These are phyloP conservation scores for Musa schizocarpa DNA, from an alignment of 176 grass and related monocot genomes.

Conservation along the genomic window DNA sequence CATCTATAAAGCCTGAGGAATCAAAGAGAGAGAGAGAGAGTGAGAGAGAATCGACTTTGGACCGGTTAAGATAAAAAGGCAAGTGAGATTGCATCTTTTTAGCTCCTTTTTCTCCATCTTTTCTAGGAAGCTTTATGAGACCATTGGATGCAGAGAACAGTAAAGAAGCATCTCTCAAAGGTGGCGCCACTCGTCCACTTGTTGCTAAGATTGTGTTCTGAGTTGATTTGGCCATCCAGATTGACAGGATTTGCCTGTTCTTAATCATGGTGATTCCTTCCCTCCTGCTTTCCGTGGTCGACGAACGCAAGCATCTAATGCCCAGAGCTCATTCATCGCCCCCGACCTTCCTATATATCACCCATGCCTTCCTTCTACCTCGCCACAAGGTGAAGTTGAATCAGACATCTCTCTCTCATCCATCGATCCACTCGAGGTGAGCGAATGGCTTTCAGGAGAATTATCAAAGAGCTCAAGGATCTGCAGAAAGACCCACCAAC, in stretches of 20 bases:
- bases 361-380: not conserved
- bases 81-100: not conserved
- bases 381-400: not conserved
- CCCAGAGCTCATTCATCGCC: constrained; percentile 8
- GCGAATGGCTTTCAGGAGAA: constrained; percentile 59
- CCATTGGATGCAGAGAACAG: not conserved
- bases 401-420: not conserved
- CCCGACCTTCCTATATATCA: constrained; percentile 14
- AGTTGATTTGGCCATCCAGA: too few relatives aligned
- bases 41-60: too few relatives aligned
- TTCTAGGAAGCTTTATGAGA: not conserved
- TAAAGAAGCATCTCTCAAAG: not conserved
- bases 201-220: not conserved
- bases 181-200: not conserved
- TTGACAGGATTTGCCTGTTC: not conserved
- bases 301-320: constrained; percentile 36
- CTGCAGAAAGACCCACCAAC: constrained; percentile 82
- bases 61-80: not conserved
- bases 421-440: not conserved
- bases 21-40: too few relatives aligned
- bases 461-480: constrained; percentile 89
- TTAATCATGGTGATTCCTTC: not conserved
- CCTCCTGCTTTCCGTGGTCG: not conserved
- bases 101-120: not conserved
- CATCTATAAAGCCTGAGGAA: too few relatives aligned